Evolutionary conservation across 257 asterid species (phyloP), one percentile per base, ranked within the genome.

Genomic region (Voacanga thouarsii): DNA sequence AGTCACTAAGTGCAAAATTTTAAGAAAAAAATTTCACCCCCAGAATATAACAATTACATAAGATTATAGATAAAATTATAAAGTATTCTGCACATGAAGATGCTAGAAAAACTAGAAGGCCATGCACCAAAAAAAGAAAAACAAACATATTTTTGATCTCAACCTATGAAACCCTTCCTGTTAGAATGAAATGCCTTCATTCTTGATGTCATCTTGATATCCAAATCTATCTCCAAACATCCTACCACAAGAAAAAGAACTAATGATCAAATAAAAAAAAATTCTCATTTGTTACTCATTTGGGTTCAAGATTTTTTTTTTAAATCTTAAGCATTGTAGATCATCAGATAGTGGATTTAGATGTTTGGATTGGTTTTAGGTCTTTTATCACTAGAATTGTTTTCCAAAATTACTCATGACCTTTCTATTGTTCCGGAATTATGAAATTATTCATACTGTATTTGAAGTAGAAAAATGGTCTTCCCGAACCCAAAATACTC

Each of bases 151-250:
- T 81, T 53, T 65, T 37, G 71, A 78, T 76, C 28, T 44, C 51
- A 83, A 86, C 94, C 92, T 86, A 81, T 49, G 30, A 86, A 60
- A 75, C 77, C 82, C 85, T 83, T 83, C 60, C 75, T 65, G 11
- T 76, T 61, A 61, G 81, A 60, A 49, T 85, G 23, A 37, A 96
- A 80, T 39, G 86, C 71, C 76, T 81, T 85, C 71, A 69, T 81
- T 82, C 87, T 83, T 76, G 94, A 80, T 67, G 81, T 43, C 69
- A 85, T 82, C 74, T 47, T 84, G 67, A 28, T 30, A 60, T 89
- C 91, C 80, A 74, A 49, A 76, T 89, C 93, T 88, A 89, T 78
- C 77, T 12, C 87, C 83, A 76, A 50, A 76, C 64, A 45, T 71
- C 26, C 80, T 78, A 75, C 56, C 45, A 59, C 75, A 7, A 43